phyloP scores from a whole-genome alignment of 2,329 filamentous ascomycete species.

The Fonsecaea pedrosoi region DNA sequence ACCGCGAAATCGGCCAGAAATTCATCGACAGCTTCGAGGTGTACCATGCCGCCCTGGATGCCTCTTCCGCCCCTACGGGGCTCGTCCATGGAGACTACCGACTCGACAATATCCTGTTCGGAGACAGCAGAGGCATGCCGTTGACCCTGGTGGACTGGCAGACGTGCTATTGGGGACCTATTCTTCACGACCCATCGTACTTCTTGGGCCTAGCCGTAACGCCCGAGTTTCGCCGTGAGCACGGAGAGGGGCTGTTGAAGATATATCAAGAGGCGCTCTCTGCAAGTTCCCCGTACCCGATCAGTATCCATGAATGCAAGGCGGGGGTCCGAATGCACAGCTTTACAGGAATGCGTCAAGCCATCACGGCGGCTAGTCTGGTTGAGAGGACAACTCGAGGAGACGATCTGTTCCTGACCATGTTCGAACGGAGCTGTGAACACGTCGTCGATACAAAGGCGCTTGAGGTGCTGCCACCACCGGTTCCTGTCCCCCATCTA shows the following conservation, averaged over 20 bases:
- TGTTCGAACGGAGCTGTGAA: conserved; percentile 5
- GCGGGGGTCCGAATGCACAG: conserved; percentile 4
- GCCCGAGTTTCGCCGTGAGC: conserved; percentile 10
- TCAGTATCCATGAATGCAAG: conserved; percentile 12
- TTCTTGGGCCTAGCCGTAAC: conserved; percentile 13
- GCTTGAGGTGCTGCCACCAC: conserved; percentile 6
- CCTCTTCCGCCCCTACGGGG: neutral
- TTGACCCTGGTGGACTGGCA: conserved; percentile 12
- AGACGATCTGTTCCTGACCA: conserved; percentile 5
- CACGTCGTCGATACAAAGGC: conserved; percentile 1
- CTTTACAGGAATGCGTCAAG: conserved; percentile 2
- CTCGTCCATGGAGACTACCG: conserved; percentile 14
- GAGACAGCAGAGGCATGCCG: neutral
- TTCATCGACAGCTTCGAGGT: conserved; percentile 7
- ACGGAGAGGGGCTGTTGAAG: conserved; percentile 7
- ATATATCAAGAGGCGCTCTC: conserved; percentile 13
- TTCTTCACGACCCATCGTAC: conserved; percentile 5
- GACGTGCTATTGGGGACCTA: conserved; percentile 5
- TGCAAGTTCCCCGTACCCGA: conserved; percentile 1
- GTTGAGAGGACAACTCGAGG: neutral
- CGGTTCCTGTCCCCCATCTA: neutral
- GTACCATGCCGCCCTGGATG: conserved; percentile 2
- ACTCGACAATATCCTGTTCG: conserved; percentile 13
- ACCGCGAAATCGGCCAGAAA: conserved; percentile 2
- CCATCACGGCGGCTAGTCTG: neutral